Evolutionary conservation across 495 filamentous ascomycete genomes (phyloP).

Genomic region (Trypethelium eluteriae): DNA sequence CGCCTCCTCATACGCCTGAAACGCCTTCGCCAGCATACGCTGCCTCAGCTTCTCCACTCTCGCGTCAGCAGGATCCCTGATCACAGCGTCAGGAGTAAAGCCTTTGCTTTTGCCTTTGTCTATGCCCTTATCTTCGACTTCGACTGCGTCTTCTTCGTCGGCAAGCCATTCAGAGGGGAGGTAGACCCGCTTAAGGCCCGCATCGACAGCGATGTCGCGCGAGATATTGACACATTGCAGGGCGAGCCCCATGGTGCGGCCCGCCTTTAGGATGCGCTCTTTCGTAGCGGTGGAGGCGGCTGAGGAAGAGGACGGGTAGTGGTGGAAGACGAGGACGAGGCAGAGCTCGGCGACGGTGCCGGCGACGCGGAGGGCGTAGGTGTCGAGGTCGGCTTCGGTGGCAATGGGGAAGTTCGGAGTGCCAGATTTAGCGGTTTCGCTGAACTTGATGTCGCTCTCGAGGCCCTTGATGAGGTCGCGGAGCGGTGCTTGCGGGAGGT

Average conservation of each 20-base stretch:
- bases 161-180: slow-evolving; percentile 54
- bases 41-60: slow-evolving; percentile 43
- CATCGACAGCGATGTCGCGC: slow-evolving; percentile 57
- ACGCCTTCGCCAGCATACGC: slow-evolving; percentile 49
- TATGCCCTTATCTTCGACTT: no score
- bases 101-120: no score
- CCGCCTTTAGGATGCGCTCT: slow-evolving; percentile 37
- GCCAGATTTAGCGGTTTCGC: slow-evolving; percentile 12
- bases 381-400: slow-evolving; percentile 47
- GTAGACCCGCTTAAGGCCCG: slow-evolving; percentile 54
- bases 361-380: slow-evolving; percentile 54
- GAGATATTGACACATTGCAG: slow-evolving; percentile 67
- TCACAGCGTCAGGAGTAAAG: slow-evolving; percentile 45
- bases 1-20: slow-evolving; percentile 45
- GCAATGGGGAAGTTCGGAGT: slow-evolving; percentile 44
- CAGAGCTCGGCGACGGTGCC: slow-evolving; percentile 61
- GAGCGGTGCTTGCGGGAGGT: slow-evolving; percentile 47
- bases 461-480: slow-evolving; percentile 56
- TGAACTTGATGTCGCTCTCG: slow-evolving; percentile 51
- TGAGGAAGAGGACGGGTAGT: slow-evolving; percentile 31
- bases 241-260: slow-evolving; percentile 56
- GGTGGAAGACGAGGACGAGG: slow-evolving; percentile 52
- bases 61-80: slow-evolving; percentile 39
- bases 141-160: slow-evolving; percentile 33
- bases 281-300: slow-evolving; percentile 22